Conservation (phyloP, 140 eudicot genomes). For the Ambrosia hybrid region DNA sequence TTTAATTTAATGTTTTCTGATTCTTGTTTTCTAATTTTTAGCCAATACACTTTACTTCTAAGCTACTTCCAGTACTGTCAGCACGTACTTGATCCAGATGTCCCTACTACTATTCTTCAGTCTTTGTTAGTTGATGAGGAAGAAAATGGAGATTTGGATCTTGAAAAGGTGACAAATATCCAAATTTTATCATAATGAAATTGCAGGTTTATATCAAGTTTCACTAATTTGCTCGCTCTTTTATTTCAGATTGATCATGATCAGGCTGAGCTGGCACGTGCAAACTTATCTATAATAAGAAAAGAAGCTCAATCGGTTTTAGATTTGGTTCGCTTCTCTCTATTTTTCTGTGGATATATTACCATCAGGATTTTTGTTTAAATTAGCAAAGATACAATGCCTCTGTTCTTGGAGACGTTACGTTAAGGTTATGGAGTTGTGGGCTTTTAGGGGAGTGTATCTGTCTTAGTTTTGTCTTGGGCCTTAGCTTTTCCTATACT, state of each 20-base stretch:
- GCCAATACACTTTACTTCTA: constrained; percentile 92
- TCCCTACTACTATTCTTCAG: constrained; percentile 75
- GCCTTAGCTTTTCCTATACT: too few species aligned
- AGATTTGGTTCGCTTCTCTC: constrained; percentile 59
- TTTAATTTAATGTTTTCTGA: constrained; percentile 20
- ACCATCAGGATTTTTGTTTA: too few species aligned
- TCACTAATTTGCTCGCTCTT: not conserved
- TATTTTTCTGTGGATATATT: too few species aligned
- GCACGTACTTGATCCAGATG: constrained; percentile 92
- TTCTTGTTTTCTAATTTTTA: constrained; percentile 33
- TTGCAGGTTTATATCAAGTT: not conserved
- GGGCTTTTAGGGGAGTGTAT: too few species aligned
- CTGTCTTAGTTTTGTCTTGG: too few species aligned
- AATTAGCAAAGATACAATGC: too few species aligned
- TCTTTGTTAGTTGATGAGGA: constrained; percentile 67
- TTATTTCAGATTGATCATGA: constrained; percentile 71
- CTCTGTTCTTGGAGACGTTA: too few species aligned
- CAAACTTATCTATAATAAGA: constrained; percentile 72
- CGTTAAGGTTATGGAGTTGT: too few species aligned
- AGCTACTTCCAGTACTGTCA: constrained; percentile 96
- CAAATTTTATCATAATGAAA: not conserved
- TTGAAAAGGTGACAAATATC: constrained; percentile 62
- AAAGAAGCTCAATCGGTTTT: constrained; percentile 87
- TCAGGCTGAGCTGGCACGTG: constrained; percentile 82
- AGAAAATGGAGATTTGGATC: constrained; percentile 72